phyloP scores from a whole-genome alignment of 2,329 filamentous ascomycete species.

The Pseudogymnoascus sp. region DNA sequence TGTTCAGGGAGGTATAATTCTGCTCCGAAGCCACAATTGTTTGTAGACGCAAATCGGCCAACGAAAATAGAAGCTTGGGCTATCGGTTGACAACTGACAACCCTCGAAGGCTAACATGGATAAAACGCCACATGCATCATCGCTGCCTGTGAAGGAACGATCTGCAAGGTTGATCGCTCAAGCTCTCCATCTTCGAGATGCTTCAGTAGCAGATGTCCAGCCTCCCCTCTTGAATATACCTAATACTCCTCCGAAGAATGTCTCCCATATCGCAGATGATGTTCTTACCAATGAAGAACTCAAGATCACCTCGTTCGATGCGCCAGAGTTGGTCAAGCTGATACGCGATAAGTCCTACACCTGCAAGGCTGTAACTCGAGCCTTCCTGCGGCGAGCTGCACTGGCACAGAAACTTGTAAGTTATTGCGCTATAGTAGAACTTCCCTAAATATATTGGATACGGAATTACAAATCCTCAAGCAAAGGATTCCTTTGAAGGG shows the following conservation, averaged over 20 bases:
- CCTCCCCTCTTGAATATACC: constrained; percentile 13
- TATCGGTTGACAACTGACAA: background rate
- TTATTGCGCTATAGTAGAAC: background rate
- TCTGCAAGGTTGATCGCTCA: background rate
- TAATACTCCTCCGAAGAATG: constrained; percentile 14
- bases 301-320: constrained; percentile 15
- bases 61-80: background rate
- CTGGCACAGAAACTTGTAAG: constrained; percentile 17
- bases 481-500: background rate
- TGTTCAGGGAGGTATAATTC: background rate
- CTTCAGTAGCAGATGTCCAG: constrained; percentile 12
- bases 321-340: constrained; percentile 10
- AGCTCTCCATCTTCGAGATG: constrained; percentile 13
- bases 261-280: constrained; percentile 12
- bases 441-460: background rate
- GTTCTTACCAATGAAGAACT: constrained; percentile 13
- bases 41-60: background rate
- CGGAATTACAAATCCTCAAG: background rate
- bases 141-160: background rate
- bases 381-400: constrained; percentile 16
- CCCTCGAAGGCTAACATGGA: background rate
- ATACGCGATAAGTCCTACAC: constrained; percentile 12
- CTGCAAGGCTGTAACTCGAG: constrained; percentile 15
- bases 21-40: background rate
- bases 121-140: background rate